phyloP scores from a whole-genome alignment of 2,329 filamentous ascomycete genomes.

The Corynespora cassiicola region DNA sequence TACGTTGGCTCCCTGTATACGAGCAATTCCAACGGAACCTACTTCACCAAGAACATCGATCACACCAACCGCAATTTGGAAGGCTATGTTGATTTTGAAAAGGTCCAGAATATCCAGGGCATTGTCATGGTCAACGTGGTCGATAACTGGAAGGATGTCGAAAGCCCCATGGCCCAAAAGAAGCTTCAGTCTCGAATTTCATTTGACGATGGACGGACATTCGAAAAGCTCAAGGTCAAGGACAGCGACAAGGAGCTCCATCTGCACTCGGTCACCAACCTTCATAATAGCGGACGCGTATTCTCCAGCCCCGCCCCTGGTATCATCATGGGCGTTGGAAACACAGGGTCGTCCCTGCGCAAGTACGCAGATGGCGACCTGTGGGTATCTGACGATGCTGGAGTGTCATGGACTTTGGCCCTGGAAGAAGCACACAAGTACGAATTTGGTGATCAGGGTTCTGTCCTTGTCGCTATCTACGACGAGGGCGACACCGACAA shows the following conservation, averaged over 20 bases:
- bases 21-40: conserved; percentile 96
- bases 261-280: conserved; percentile 88
- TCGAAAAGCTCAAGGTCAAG: conserved; percentile 73
- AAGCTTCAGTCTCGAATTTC: conserved; percentile 82
- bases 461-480: conserved; percentile 81
- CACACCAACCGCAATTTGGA: conserved; percentile 83
- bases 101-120: conserved; percentile 88
- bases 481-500: conserved; percentile 69
- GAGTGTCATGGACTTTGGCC: conserved; percentile 79
- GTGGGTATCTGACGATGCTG: conserved; percentile 90
- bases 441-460: conserved; percentile 93
- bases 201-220: conserved; percentile 93
- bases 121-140: conserved; percentile 91
- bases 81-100: conserved; percentile 93
- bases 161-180: conserved; percentile 62
- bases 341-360: conserved; percentile 77
- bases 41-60: conserved; percentile 89
- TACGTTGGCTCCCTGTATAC: conserved; percentile 90
- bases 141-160: conserved; percentile 80
- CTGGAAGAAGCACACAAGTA: conserved; percentile 89
- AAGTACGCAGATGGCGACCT: conserved; percentile 77
- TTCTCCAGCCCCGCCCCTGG: conserved; percentile 95
- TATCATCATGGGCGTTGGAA: conserved; percentile 91
- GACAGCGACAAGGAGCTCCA: conserved; percentile 74
- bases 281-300: conserved; percentile 81